Base-by-base conservation (phyloP, 2,329 filamentous ascomycete genomes). In the Aspergillus ibericus region DNA sequence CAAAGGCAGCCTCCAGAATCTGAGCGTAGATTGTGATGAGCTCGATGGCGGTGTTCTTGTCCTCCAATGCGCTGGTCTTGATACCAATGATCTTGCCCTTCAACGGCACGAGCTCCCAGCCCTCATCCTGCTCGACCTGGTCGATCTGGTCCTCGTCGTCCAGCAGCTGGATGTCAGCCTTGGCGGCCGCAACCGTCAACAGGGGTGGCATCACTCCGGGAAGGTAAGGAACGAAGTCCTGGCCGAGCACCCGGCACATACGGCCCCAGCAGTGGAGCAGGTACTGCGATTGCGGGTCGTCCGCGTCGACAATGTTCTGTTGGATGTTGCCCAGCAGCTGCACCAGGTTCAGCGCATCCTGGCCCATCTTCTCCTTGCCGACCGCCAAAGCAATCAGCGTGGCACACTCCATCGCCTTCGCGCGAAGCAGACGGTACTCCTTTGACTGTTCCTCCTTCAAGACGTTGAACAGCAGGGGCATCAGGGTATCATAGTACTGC, bases 11-110 rank as follows among this genome's bases (percentile, higher is more conserved):
- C 73, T 97, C 92, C n/a, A 99, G 84, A 25, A 96, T 93, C 74
- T 97, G 92, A 1, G 95, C 93, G 72, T 99, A 99, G 62, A 99
- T 93, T 48, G 96, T 93, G 60, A 99, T 89, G 54, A 99, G 86
- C 78, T 99, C 95, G 64, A 99, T 98, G n/a, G 95, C 95, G 85
- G 96, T 97, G 76, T 98, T 93, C 82, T 99, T 99, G 78, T 99
- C 95, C 69, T 99, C 95, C 75, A 99, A 88, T 9, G 90, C 91
- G 74, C 92, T 96, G 7, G 95, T 99, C 80, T 93, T 92, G 79
- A 99, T 99, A 64, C 95, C 95, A 70, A 99, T 97, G 77, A 96
- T 91, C 81, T 98, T 98, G 65, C 95, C 95, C 78, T 96, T 96
- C 56, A 99, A 84, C 8, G 95, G 95, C 15, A 99, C 92, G 66